Evolutionary conservation across 2,329 filamentous ascomycete genomes (phyloP), one percentile per base, ranked within the genome.

Genomic region (Colletotrichum cordylinicola): DNA sequence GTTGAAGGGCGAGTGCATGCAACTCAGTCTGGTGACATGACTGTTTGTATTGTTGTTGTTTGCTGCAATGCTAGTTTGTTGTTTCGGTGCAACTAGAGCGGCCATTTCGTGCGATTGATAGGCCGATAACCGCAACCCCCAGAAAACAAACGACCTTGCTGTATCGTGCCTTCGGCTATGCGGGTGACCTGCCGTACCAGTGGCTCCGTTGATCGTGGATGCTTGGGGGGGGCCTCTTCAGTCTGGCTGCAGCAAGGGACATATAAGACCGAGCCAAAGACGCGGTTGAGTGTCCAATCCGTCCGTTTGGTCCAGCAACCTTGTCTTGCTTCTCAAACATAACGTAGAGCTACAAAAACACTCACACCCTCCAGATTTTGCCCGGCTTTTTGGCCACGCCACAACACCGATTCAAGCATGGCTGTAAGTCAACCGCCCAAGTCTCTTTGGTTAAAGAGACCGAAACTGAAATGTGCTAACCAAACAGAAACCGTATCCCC

Each of bases 401-500:
- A 21, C 58, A 62, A 62, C 31, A 5, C 15, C 13, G 27, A 61
- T 15, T 52, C 27, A n/a, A 52, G 9, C 5, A 70, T 70, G 67
- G 67, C 67, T 52, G 67, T 70, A 21, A 61, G 67, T 48, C 7
- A 27, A 18, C 8, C 18, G 10, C n/a, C 9, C 16, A 52, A 52
- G 12, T 60, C 27, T 60, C 27, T 35, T 24, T 29, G 24, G 21
- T 39, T 6, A 15, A 27, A 29, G 8, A 64, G 24, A 27, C 21
- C 35, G 27, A 35, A 18, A 37, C 13, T 48, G n/a, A 58, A 12
- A 29, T 13, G 21, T 69, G 55, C 39, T 70, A 10, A 70, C 39
- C 8, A 35, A 37, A 10, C 37, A 77, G 76, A 77, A 74, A 64
- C 74, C 74, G 4, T 94, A 94, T 80, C 92, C 93, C 65, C 94